Evolutionary conservation across 2,329 filamentous ascomycete genomes (phyloP).

Genomic region (Aspergillus sergii): DNA sequence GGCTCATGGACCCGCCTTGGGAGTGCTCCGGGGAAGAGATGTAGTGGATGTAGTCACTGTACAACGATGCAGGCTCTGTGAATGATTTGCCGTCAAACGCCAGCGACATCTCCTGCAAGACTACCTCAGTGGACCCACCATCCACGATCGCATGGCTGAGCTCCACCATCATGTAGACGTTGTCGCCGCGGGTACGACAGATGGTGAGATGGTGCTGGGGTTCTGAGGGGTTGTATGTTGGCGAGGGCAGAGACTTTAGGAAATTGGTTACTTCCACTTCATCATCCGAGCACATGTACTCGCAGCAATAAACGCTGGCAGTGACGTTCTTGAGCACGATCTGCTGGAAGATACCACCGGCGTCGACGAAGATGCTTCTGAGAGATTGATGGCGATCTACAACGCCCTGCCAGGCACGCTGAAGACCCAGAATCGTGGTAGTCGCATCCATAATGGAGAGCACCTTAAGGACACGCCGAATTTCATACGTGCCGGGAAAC

Average conservation of each 20-base stretch:
- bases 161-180: neutral
- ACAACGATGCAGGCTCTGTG: neutral
- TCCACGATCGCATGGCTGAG: conserved; percentile 8
- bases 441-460: neutral
- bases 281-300: neutral
- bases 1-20: neutral
- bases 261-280: neutral
- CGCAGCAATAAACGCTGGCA: neutral
- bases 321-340: neutral
- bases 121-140: conserved; percentile 3
- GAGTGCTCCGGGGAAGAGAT: neutral
- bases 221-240: neutral
- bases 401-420: neutral
- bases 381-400: neutral
- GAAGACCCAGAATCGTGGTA: neutral
- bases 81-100: neutral
- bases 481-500: neutral
- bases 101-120: conserved; percentile 6
- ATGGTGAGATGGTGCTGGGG: conserved; percentile 2
- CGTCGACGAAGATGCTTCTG: neutral
- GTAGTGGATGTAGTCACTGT: conserved; percentile 5
- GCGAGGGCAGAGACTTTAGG: neutral
- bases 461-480: neutral
- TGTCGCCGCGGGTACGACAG: neutral
- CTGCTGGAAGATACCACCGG: neutral